Conservation (phyloP, 345 rosid species). For the Mallotus nudiflorus region DNA sequence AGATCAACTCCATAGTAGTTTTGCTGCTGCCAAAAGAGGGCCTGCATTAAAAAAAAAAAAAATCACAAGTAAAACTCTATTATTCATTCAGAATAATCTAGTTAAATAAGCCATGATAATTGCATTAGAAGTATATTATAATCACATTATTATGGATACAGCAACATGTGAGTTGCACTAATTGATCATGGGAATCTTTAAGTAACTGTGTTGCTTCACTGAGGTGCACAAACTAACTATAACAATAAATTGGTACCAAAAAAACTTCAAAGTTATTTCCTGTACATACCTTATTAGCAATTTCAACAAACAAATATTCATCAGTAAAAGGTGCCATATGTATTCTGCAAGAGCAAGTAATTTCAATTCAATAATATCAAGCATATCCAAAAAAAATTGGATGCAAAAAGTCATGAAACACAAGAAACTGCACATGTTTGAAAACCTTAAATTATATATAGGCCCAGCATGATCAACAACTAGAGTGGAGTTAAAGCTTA, state of each 20-base stretch:
- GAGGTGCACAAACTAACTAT: background rate
- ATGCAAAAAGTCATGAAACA: background rate
- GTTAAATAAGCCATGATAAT: background rate
- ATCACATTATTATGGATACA: background rate
- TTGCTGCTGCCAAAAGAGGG: conserved; percentile 97
- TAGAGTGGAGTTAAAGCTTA: background rate
- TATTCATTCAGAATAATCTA: background rate
- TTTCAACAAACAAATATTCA: conserved; percentile 90
- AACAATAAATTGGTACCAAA: conserved; percentile 4
- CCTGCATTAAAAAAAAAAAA: conserved; percentile 45
- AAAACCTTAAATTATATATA: background rate
- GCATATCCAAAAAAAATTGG: background rate
- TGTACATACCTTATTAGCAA: conserved; percentile 89
- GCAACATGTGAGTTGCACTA: background rate
- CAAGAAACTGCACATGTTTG: background rate
- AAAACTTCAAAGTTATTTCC: background rate
- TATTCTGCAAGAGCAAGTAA: conserved; percentile 62
- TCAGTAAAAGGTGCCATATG: conserved; percentile 99
- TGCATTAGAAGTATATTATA: background rate
- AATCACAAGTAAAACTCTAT: background rate
- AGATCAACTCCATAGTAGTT: conserved; percentile 90
- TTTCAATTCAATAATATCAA: conserved; percentile 17
- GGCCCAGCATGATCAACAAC: background rate
- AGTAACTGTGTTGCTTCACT: background rate
- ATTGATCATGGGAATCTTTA: background rate